These are phyloP conservation scores for Elymus sibiricus DNA, from an alignment of 176 grass and related monocot genomes.

Conservation along the genomic window DNA sequence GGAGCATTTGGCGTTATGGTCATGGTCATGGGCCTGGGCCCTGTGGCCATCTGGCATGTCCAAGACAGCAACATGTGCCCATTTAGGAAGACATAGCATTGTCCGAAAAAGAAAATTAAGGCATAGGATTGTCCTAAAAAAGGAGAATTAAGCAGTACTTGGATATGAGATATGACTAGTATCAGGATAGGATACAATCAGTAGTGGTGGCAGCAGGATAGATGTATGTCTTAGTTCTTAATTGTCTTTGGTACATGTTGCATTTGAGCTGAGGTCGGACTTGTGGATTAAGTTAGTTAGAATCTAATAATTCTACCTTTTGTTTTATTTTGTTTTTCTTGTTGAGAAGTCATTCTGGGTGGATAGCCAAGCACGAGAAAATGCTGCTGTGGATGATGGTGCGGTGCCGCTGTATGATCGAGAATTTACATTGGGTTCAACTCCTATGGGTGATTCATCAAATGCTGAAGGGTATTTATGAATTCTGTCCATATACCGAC, in stretches of 20 bases:
- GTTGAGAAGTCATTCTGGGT: constrained; percentile 80
- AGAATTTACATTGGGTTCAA: constrained; percentile 67
- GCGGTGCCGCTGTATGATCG: constrained; percentile 80
- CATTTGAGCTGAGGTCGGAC: background rate
- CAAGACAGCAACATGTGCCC: background rate
- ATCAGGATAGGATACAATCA: background rate
- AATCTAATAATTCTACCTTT: constrained; percentile 17
- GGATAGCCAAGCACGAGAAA: constrained; percentile 77
- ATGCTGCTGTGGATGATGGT: constrained; percentile 47
- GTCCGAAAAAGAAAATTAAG: too few species aligned
- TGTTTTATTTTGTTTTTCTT: constrained; percentile 23
- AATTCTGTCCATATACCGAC: background rate
- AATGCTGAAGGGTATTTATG: constrained; percentile 65
- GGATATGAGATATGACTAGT: background rate
- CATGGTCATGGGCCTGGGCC: background rate
- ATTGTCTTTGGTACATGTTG: background rate
- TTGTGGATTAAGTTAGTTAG: background rate
- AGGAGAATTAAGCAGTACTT: too few species aligned
- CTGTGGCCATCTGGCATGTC: background rate
- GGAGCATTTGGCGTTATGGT: background rate
- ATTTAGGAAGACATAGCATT: background rate
- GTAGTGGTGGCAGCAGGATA: background rate
- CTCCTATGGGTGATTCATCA: constrained; percentile 69
- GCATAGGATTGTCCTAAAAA: background rate
- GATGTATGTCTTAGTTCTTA: background rate